Evolutionary conservation across 306 rosid species (phyloP), one percentile per base, ranked within the genome.

Genomic region (Sicyos baderoa): DNA sequence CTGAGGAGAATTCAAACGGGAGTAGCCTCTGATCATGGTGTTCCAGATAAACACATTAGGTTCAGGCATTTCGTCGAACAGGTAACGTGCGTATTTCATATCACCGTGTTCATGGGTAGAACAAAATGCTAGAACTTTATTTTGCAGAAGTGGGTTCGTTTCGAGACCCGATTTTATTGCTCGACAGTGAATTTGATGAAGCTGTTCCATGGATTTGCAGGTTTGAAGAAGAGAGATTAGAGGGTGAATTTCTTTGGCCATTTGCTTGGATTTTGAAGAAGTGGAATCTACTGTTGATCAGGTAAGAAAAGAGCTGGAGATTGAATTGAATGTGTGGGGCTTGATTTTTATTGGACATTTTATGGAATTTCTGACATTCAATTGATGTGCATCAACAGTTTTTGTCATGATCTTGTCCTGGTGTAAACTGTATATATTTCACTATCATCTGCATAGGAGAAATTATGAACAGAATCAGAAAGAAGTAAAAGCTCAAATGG

Each of bases 21-120:
- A 84, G 76, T 86, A 87, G 64, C 93, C 95, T 75, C 80, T 89
- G 59, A 89, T 87, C 88, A 92, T 73, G 59, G 86, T 85, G 76
- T 92, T 92, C 83, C 91, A 89, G 69, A 83, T 15, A 35, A 84
- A 92, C 45, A 76, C 79, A 75, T 72, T 81, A 73, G 98, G 93
- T 23, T 85, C 76, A 5, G 87, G 79, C 29, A 87, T 87, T 80
- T 35, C 70, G 14, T 86, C 96, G 54, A 92, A 92, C 95, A 87
- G 0, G 15, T 73, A 56, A 23, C 72, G 84, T n/a, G 95, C 97
- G 78, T 86, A 88, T 4, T 72, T 12, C 67, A 89, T 54, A 74
- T 85, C 83, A 63, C 89, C 95, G 8, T 61, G 77, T 53, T 83
- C 82, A 5, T 62, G 42, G 2, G 74, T 72, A 59, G 90, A 89